Evolutionary conservation across 805 yeast genomes (phyloP).

Genomic region (Candida hungchunana): DNA sequence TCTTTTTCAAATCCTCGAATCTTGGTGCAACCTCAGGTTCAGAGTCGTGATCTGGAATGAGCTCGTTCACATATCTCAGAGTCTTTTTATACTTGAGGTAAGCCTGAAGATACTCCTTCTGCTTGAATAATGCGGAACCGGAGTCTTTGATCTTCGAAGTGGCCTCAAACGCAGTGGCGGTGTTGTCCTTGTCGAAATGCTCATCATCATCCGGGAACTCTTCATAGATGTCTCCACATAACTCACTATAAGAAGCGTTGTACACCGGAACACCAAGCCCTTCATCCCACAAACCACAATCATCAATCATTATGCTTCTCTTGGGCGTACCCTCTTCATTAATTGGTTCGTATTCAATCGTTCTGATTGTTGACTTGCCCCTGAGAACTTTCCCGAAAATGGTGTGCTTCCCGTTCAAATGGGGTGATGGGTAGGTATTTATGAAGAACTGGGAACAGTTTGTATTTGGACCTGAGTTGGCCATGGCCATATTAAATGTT

Average conservation of each 20-base stretch:
- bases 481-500: constrained; percentile 58
- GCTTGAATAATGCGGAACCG: constrained; percentile 57
- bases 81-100: constrained; percentile 62
- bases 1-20: constrained; percentile 43
- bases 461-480: constrained; percentile 49
- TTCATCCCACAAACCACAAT: constrained; percentile 62
- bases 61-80: constrained; percentile 65
- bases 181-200: constrained; percentile 53
- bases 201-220: constrained; percentile 76
- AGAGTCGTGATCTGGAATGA: constrained; percentile 61
- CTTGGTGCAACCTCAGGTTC: constrained; percentile 48
- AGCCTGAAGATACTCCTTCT: constrained; percentile 47
- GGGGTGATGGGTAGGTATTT: constrained; percentile 65
- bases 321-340: constrained; percentile 41
- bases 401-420: constrained; percentile 70
- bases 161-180: constrained; percentile 47
- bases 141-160: constrained; percentile 58
- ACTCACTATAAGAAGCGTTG: constrained; percentile 55
- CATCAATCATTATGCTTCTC: constrained; percentile 42
- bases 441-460: constrained; percentile 71
- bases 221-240: constrained; percentile 71
- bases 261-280: constrained; percentile 50
- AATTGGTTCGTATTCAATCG: constrained; percentile 49
- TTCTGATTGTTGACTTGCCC: constrained; percentile 68
- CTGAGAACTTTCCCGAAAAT: constrained; percentile 68